These are phyloP conservation scores for Trifolium repens DNA, from an alignment of 306 rosid genomes.

Conservation along the genomic window DNA sequence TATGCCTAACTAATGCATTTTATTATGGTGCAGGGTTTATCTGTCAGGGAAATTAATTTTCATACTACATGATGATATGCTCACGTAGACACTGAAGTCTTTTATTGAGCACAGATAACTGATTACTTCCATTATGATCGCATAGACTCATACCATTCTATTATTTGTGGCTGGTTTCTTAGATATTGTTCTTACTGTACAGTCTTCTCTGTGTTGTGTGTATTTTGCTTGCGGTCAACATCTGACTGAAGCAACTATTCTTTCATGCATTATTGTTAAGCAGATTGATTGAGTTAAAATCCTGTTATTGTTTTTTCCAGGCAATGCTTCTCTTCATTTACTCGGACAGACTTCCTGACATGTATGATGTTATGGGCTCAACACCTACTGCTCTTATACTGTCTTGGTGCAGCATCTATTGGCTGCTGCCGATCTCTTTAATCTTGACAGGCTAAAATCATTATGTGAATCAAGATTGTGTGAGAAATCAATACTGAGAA, in stretches of 20 bases:
- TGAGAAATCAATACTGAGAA: slow-evolving; percentile 66
- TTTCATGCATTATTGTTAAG: slow-evolving; percentile 30
- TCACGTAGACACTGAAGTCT: no score
- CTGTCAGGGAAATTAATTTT: no score
- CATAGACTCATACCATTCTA: neutral
- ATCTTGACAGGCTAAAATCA: slow-evolving; percentile 74
- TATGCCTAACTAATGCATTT: no score
- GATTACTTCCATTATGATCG: slow-evolving; percentile 7
- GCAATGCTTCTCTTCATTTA: slow-evolving; percentile 85
- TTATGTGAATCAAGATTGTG: slow-evolving; percentile 79
- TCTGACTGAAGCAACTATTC: slow-evolving; percentile 17
- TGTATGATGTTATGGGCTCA: slow-evolving; percentile 65
- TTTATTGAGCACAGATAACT: neutral
- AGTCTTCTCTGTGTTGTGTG: neutral
- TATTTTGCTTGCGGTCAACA: slow-evolving; percentile 13
- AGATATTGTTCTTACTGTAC: slow-evolving; percentile 2
- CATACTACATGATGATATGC: no score
- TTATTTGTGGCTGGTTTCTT: slow-evolving; percentile 2
- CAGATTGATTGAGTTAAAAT: slow-evolving; percentile 11
- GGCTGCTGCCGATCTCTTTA: slow-evolving; percentile 83
- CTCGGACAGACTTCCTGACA: slow-evolving; percentile 68
- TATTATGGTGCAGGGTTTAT: no score
- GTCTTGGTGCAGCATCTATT: slow-evolving; percentile 87
- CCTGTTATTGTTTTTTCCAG: slow-evolving; percentile 51
- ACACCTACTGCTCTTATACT: slow-evolving; percentile 58